Evolutionary conservation across 129 eudicot species (phyloP).

Genomic region (Pittosporum tobira): DNA sequence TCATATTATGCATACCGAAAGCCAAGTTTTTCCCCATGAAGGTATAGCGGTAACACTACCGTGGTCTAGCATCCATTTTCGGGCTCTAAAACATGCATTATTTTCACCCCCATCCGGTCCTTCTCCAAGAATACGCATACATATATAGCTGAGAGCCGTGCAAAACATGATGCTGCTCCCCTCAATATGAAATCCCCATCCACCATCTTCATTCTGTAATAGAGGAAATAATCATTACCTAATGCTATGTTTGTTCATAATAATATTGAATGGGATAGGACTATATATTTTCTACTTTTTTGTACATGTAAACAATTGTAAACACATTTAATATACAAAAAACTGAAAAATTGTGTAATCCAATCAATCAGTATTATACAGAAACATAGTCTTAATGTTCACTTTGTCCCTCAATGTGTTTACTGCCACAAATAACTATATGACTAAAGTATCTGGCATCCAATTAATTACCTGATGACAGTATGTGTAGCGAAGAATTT

Average conservation of each 20-base stretch:
- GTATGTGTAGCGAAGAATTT: conserved; percentile 30
- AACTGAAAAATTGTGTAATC: no score
- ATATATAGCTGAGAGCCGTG: conserved; percentile 44
- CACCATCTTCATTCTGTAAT: conserved; percentile 70
- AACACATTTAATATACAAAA: no score
- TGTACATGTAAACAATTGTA: no score
- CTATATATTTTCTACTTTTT: no score
- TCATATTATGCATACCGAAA: conserved; percentile 30
- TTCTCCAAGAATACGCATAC: conserved; percentile 58
- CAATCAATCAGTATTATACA: no score
- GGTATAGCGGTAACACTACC: conserved; percentile 57
- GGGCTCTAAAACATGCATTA: conserved; percentile 45
- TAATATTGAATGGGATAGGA: no score
- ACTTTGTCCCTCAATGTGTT: no score
- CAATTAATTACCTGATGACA: conserved; percentile 2
- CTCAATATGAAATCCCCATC: conserved; percentile 73
- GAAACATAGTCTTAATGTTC: no score
- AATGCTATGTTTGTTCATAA: no score
- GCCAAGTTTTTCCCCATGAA: conserved; percentile 85
- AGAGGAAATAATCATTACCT: no score
- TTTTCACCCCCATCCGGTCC: conserved; percentile 45
- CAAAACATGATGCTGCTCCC: conserved; percentile 65
- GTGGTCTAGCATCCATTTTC: conserved; percentile 78
- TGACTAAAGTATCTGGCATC: neutral
- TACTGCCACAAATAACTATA: no score